Evolutionary conservation across 345 rosid species (phyloP), one percentile per base, ranked within the genome.

Genomic region (Gossypium arboreum): DNA sequence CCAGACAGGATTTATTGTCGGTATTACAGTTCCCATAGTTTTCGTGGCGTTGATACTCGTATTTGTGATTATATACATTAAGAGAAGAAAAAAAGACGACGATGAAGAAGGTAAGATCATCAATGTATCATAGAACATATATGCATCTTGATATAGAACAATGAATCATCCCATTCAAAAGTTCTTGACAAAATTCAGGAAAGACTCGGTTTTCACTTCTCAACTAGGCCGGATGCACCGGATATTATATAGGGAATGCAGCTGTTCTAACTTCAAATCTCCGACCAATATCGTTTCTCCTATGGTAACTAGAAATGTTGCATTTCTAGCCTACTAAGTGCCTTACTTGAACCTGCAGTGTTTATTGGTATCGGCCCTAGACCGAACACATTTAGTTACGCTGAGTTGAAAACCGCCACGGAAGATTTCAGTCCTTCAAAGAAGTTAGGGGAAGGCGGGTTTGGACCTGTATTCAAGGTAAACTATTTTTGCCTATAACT

Each of bases 361-460:
- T 76, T 81, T 56, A 27, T 64, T 55, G 84, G 79, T 9, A 74
- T 79, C 15, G 79, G 56, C 18, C 61, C 75, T 29, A 72, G 78
- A 71, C 82, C 77, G 27, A 71, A 76, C 71, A 84, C 84, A 27
- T 84, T 78, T 51, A 76, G 73, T 77, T 84, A 81, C 24, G 34
- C 79, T 1, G 82, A 84, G 58, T 60, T 83, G 73, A 81, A 55
- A 73, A 63, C 75, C 0, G 86, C 86, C 47, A 81, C 86, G 0
- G 55, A 81, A 17, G 82, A 77, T 71, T 84, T 84, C 72, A 69
- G 76, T 34, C 58, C 82, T 48, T 65, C 81, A 72, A 77, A 81
- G 59, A 77, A 78, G 78, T 76, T 84, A 2, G 87, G 84, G 56
- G 84, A 81, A 67, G 83, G 87, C 3, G 87, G 84, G 55, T 84